Percentiles rank a stretch among this genome's conserved stretches.
phyloP scores from a whole-genome alignment of 805 yeast genomes.

The Peterozyma xylosa region DNA sequence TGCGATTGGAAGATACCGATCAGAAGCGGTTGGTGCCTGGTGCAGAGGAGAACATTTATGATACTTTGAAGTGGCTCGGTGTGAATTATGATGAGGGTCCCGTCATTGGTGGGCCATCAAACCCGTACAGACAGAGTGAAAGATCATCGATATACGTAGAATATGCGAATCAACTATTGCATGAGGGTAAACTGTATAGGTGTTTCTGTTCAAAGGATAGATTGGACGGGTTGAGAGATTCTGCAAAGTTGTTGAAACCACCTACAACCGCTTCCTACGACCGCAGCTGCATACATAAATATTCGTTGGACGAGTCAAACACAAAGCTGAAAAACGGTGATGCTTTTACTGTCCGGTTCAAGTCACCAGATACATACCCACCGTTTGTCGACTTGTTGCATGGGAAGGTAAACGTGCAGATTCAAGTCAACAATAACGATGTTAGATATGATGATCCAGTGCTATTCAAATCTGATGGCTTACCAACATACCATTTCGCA shows the following conservation, averaged over 20 bases:
- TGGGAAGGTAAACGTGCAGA: slow-evolving; percentile 69
- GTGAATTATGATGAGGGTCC: slow-evolving; percentile 82
- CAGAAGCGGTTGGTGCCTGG: slow-evolving; percentile 68
- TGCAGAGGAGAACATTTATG: slow-evolving; percentile 77
- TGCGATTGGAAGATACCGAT: slow-evolving; percentile 93
- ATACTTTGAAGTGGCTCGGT: slow-evolving; percentile 72
- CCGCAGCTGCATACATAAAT: slow-evolving; percentile 57
- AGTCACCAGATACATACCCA: slow-evolving; percentile 67
- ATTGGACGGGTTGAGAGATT: slow-evolving; percentile 54
- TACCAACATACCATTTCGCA: slow-evolving; percentile 96
- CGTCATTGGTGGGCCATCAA: slow-evolving; percentile 42
- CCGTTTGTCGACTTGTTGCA: slow-evolving; percentile 67
- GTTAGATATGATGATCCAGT: slow-evolving; percentile 85
- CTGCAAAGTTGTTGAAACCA: slow-evolving; percentile 70
- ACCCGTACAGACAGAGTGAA: slow-evolving; percentile 84
- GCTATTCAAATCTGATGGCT: slow-evolving; percentile 82
- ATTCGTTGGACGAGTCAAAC: slow-evolving; percentile 30
- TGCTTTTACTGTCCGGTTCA: slow-evolving; percentile 60
- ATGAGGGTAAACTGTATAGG: slow-evolving; percentile 69
- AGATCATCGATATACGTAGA: slow-evolving; percentile 57
- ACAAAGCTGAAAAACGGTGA: slow-evolving; percentile 24
- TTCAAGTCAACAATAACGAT: slow-evolving; percentile 66
- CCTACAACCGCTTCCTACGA: slow-evolving; percentile 93
- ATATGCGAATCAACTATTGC: slow-evolving; percentile 50
- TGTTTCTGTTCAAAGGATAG: slow-evolving; percentile 85